Percentiles rank a stretch among this genome's conserved stretches.
phyloP scores from a whole-genome alignment of 257 asterid species.

The Solanum chiquidenum region DNA sequence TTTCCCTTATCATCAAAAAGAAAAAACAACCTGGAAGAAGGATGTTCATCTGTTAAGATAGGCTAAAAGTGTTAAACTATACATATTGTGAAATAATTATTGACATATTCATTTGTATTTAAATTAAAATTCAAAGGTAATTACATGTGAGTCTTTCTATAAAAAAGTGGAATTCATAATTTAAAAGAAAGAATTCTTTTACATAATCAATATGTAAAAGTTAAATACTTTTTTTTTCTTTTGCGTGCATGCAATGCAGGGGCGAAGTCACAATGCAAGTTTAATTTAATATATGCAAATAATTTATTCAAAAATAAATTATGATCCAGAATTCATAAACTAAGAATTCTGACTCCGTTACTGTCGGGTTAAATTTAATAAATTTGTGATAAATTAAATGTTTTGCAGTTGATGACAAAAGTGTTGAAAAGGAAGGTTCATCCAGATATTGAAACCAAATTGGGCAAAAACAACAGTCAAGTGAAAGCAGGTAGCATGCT shows the following conservation, averaged over 20 bases:
- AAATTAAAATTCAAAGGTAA: neutral
- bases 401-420: constrained; percentile 39
- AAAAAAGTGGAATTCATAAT: neutral
- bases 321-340: neutral
- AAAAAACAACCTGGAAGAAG: neutral
- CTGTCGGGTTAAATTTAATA: neutral
- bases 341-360: neutral
- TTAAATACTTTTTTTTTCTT: neutral
- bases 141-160: neutral
- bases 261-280: neutral
- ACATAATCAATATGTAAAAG: neutral
- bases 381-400: neutral
- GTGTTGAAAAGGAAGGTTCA: constrained; percentile 67
- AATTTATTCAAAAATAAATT: neutral
- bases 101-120: neutral
- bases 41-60: neutral
- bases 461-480: neutral
- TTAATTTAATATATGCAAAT: neutral
- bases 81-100: neutral
- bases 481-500: constrained; percentile 3
- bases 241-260: neutral
- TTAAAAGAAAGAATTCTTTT: neutral
- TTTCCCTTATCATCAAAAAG: too few species aligned
- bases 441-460: constrained; percentile 35
- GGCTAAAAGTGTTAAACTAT: neutral